These are phyloP conservation scores for Solanum sparsipilum DNA, from an alignment of 257 asterid genomes.

Conservation along the genomic window DNA sequence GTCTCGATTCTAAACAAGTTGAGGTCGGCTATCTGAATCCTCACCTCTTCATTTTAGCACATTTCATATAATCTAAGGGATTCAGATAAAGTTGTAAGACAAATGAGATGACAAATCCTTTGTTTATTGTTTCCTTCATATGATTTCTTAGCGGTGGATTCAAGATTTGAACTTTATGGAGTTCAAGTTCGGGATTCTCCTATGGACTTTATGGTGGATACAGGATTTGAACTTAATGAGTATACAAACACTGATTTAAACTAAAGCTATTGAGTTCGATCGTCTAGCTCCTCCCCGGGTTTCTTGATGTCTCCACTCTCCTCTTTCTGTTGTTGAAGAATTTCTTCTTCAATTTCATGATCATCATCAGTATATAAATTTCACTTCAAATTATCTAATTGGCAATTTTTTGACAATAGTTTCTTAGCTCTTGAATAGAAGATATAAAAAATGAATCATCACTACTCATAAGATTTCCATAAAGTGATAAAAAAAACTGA, in stretches of 20 bases:
- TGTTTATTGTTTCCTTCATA: not conserved
- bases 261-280: not conserved
- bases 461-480: not conserved
- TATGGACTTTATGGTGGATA: fast-evolving
- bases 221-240: not conserved
- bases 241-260: not conserved
- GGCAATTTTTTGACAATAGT: not conserved
- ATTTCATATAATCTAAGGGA: not conserved
- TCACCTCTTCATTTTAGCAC: not conserved
- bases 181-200: not conserved
- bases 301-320: not conserved
- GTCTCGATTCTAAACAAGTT: not conserved
- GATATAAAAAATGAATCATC: not conserved
- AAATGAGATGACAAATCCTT: not conserved
- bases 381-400: not conserved
- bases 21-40: not conserved
- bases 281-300: not conserved
- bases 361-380: not conserved
- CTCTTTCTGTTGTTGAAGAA: not conserved
- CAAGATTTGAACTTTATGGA: not conserved
- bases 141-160: not conserved
- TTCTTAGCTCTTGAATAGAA: not conserved
- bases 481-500: not conserved
- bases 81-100: not conserved
- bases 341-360: not conserved